Conservation (phyloP, 495 filamentous ascomycete genomes). For the Rhizodiscina lignyota region DNA sequence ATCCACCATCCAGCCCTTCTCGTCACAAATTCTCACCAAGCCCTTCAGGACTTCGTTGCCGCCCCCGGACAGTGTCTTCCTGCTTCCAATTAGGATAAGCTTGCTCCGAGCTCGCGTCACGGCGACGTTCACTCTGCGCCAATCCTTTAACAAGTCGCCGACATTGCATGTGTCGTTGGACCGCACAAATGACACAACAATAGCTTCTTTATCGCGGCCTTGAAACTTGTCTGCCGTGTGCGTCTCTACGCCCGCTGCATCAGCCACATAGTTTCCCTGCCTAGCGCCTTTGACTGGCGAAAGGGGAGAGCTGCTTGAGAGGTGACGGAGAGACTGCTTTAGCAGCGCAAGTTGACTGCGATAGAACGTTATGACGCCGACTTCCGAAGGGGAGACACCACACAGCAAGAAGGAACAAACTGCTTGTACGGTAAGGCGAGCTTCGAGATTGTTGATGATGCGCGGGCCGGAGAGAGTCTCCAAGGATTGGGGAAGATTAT, state of each 20-base stretch:
- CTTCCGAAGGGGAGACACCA: conserved; percentile 57
- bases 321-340: conserved; percentile 13
- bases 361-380: conserved; percentile 98
- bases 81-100: conserved; percentile 70
- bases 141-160: conserved; percentile 80
- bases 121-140: conserved; percentile 87
- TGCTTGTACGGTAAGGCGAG: conserved; percentile 54
- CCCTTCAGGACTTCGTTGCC: conserved; percentile 58
- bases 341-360: conserved; percentile 67
- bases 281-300: conserved; percentile 5
- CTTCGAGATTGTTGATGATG: conserved; percentile 72
- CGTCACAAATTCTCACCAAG: conserved; percentile 62
- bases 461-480: conserved; percentile 60
- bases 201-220: conserved; percentile 82
- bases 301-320: conserved; percentile 5
- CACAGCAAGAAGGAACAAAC: conserved; percentile 58
- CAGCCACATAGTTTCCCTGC: conserved; percentile 10
- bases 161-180: conserved; percentile 55
- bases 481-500: conserved; percentile 44
- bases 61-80: conserved; percentile 40
- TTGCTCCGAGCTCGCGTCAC: conserved; percentile 85
- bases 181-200: conserved; percentile 72
- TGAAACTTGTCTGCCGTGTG: conserved; percentile 95
- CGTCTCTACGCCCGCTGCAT: conserved; percentile 51
- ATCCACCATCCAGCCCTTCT: conserved; percentile 58